A percentile compares a stretch with the other conserved stretches of the same genome.
phyloP scores from a whole-genome alignment of 2,329 filamentous ascomycete species.

The Talaromyces amestolkiae region DNA sequence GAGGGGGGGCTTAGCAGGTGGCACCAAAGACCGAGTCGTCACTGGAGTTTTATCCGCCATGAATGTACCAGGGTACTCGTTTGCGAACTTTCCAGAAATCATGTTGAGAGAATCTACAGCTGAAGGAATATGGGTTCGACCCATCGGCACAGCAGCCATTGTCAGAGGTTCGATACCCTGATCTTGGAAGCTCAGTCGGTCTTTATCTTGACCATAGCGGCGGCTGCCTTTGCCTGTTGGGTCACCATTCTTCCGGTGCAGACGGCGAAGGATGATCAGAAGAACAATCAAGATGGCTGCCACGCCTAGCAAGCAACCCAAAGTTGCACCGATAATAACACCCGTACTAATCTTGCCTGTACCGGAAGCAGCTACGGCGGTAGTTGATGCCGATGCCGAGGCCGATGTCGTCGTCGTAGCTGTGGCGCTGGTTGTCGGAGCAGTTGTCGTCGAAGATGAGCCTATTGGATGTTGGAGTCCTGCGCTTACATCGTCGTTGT shows the following conservation, averaged over 20 bases:
- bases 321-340: slow-evolving; percentile 73
- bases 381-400: slow-evolving; percentile 33
- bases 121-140: slow-evolving; percentile 42
- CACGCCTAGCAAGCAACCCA: slow-evolving; percentile 77
- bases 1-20: slow-evolving; percentile 28
- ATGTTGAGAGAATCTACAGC: slow-evolving; percentile 39
- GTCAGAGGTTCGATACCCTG: slow-evolving; percentile 45
- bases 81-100: slow-evolving; percentile 35
- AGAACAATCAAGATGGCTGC: slow-evolving; percentile 67
- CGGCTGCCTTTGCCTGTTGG: slow-evolving; percentile 47
- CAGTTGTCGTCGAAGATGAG: slow-evolving; percentile 27
- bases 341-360: slow-evolving; percentile 36
- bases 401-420: slow-evolving; percentile 28
- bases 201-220: slow-evolving; percentile 56
- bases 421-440: slow-evolving; percentile 34
- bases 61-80: slow-evolving; percentile 33
- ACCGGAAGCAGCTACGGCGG: slow-evolving; percentile 7
- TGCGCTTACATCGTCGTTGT: slow-evolving; percentile 32
- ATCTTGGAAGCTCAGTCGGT: slow-evolving; percentile 49
- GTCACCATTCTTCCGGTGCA: slow-evolving; percentile 52
- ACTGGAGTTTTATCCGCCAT: slow-evolving; percentile 19
- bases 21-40: slow-evolving; percentile 10
- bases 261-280: slow-evolving; percentile 66
- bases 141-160: slow-evolving; percentile 46
- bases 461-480: slow-evolving; percentile 26